Evolutionary conservation across 1,139 yeast species (phyloP).

Genomic region (Pichia cactophila): DNA sequence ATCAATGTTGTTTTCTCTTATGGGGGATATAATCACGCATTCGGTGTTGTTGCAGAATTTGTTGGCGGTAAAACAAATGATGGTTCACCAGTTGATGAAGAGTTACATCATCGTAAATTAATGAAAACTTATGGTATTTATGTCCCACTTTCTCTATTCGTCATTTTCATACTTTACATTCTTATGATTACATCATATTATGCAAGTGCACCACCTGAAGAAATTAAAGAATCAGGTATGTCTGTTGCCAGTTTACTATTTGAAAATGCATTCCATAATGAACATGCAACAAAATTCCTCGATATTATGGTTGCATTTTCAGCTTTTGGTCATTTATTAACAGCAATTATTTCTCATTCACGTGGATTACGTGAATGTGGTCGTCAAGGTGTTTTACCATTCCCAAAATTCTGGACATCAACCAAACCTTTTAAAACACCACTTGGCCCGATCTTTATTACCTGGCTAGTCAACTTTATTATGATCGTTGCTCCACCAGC

Average conservation of each 20-base stretch:
- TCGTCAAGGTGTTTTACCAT: conserved; percentile 41
- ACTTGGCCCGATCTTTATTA: conserved; percentile 32
- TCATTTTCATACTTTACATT: conserved; percentile 33
- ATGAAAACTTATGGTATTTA: conserved; percentile 29
- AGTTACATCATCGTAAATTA: conserved; percentile 22
- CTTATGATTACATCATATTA: conserved; percentile 34
- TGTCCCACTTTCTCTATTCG: conserved; percentile 32
- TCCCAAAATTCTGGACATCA: conserved; percentile 34
- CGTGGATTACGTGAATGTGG: conserved; percentile 40
- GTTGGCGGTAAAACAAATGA: conserved; percentile 9
- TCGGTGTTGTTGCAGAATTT: conserved; percentile 35
- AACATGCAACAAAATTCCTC: conserved; percentile 30
- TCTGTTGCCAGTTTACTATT: conserved; percentile 33
- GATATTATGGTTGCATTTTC: conserved; percentile 36
- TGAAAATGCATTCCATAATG: conserved; percentile 29
- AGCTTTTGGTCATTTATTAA: conserved; percentile 37
- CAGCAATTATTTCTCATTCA: conserved; percentile 36
- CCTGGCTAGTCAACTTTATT: conserved; percentile 34
- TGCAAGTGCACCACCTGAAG: conserved; percentile 30
- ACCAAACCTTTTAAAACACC: conserved; percentile 40
- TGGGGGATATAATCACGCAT: conserved; percentile 35
- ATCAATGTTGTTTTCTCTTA: conserved; percentile 38
- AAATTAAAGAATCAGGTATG: conserved; percentile 31
- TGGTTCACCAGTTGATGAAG: conserved; percentile 31
- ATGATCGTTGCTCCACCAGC: conserved; percentile 40